These are phyloP conservation scores for Trichoderma hamatum DNA, from an alignment of 2,329 filamentous ascomycete genomes.

Conservation along the genomic window DNA sequence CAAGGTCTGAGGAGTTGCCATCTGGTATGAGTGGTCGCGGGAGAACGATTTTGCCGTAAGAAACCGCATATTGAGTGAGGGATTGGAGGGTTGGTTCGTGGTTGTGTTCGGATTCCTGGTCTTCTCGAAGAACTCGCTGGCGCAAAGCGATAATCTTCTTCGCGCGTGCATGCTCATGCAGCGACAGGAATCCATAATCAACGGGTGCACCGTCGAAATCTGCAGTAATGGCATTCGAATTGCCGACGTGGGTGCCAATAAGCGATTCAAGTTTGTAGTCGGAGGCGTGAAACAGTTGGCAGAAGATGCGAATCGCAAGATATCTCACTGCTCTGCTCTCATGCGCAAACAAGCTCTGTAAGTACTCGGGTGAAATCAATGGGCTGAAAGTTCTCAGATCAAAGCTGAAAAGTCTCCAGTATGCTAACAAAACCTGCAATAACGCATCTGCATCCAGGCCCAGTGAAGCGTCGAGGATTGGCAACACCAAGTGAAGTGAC, in stretches of 20 bases:
- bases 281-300: conserved; percentile 75
- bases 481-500: conserved; percentile 38
- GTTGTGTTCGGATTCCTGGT: conserved; percentile 22
- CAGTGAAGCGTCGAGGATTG: conserved; percentile 36
- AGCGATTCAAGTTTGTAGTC: conserved; percentile 78
- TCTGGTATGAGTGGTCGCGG: conserved; percentile 61
- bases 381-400: conserved; percentile 69
- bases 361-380: conserved; percentile 65
- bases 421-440: conserved; percentile 45
- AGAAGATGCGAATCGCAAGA: conserved; percentile 79
- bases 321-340: conserved; percentile 67
- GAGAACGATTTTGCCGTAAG: conserved; percentile 68
- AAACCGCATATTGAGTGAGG: conserved; percentile 63
- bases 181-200: conserved; percentile 74
- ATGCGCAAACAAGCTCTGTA: conserved; percentile 71
- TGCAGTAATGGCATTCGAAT: conserved; percentile 63
- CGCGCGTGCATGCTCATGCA: conserved; percentile 60
- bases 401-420: conserved; percentile 79
- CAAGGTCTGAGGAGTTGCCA: conserved; percentile 54
- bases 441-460: conserved; percentile 33
- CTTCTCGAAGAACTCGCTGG: conserved; percentile 40
- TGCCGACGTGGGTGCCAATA: conserved; percentile 65
- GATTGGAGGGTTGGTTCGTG: conserved; percentile 38
- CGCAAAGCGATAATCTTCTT: conserved; percentile 50
- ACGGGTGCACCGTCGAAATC: conserved; percentile 74